These are phyloP conservation scores for Gracilariopsis chorda DNA, from an alignment of 23 red algal genomes.

Conservation along the genomic window DNA sequence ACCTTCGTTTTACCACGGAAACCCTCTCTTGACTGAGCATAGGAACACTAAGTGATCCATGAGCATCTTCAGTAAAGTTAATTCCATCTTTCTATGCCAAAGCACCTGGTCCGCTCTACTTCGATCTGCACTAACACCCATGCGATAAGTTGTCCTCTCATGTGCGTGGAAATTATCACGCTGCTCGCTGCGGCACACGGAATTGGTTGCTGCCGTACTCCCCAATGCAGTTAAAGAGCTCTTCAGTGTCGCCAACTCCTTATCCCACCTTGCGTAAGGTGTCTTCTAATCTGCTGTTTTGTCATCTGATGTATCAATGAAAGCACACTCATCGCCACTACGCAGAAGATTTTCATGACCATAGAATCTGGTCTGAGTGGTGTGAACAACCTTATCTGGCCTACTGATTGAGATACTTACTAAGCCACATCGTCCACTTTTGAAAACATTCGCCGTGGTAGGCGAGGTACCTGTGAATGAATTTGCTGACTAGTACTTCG, in stretches of 20 bases:
- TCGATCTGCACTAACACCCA: not conserved
- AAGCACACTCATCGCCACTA: not conserved
- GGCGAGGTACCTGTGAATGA: not conserved
- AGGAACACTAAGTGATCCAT: conserved; percentile 1
- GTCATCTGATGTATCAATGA: not conserved
- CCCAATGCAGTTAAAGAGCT: not conserved
- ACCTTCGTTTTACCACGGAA: not conserved
- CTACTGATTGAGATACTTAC: not conserved
- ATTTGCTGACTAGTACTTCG: not conserved
- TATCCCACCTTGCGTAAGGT: not conserved
- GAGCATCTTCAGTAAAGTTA: not conserved
- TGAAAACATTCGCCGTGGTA: not conserved
- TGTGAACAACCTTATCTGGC: not conserved
- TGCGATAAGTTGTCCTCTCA: not conserved
- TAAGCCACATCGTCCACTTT: not conserved
- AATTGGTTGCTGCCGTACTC: conserved; percentile 9
- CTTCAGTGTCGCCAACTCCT: not conserved
- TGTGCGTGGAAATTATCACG: conserved; percentile 1
- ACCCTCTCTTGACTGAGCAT: not conserved
- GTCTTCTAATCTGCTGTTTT: not conserved
- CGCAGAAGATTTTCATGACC: not conserved
- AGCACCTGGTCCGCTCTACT: not conserved
- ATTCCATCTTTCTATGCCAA: not conserved
- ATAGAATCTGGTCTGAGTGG: not conserved
- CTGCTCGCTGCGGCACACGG: not conserved